A percentile compares a stretch with the other conserved stretches of the same genome.
These are phyloP conservation scores for Delonix regia DNA, from an alignment of 306 rosid genomes.

Conservation along the genomic window DNA sequence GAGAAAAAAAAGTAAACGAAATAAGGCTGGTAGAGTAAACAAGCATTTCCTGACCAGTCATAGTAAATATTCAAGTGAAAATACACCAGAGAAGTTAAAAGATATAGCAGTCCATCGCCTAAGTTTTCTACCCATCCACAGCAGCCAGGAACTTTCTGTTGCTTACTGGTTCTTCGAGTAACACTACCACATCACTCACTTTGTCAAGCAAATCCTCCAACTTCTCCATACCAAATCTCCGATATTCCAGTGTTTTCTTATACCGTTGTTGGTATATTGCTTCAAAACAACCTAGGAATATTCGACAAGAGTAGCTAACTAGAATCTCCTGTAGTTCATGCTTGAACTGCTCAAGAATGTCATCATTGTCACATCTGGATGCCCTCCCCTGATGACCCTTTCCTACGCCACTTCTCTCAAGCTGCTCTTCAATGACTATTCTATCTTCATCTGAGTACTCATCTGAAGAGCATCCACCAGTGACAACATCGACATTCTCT, in stretches of 20 bases:
- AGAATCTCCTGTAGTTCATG: constrained; percentile 87
- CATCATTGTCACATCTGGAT: constrained; percentile 44
- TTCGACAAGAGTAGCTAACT: constrained; percentile 90
- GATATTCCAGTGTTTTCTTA: constrained; percentile 73
- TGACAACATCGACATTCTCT: constrained; percentile 49
- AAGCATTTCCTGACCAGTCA: constrained; percentile 18
- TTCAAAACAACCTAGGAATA: constrained; percentile 75
- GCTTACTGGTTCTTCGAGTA: constrained; percentile 83
- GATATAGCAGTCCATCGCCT: constrained; percentile 22
- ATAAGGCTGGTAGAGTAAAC: constrained; percentile 35
- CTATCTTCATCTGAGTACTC: constrained; percentile 92
- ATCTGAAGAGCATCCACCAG: constrained; percentile 71
- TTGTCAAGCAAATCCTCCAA: constrained; percentile 80
- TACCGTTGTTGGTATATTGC: constrained; percentile 77
- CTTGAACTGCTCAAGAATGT: constrained; percentile 67
- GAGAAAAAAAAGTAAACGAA: constrained; percentile 15
- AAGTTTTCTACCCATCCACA: constrained; percentile 50
- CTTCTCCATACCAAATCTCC: constrained; percentile 61
- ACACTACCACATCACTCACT: constrained; percentile 72
- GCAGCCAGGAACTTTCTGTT: constrained; percentile 77
- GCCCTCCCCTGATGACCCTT: constrained; percentile 45
- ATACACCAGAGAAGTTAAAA: constrained; percentile 37
- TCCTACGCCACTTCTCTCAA: constrained; percentile 43
- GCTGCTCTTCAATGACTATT: constrained; percentile 60
- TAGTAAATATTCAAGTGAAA: constrained; percentile 32